Evolutionary conservation across 2,329 filamentous ascomycete genomes (phyloP), one percentile per base, ranked within the genome.

Genomic region (Colletotrichum sojae): DNA sequence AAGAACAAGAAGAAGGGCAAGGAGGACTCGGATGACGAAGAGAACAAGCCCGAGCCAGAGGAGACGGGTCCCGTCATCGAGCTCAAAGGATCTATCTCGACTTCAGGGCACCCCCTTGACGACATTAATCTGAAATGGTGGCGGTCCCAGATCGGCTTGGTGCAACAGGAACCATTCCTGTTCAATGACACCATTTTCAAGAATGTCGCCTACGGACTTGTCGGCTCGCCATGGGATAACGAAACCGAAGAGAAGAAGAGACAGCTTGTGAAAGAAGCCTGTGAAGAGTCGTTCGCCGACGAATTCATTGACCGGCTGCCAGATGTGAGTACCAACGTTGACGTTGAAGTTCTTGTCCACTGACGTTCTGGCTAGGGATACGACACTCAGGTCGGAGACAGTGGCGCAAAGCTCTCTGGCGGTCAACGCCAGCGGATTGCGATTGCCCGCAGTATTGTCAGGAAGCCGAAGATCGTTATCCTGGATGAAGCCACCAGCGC

Each of bases 371-470:
- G 8, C 18, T 10, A 92, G 82, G 88, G 89, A 1, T 95, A 95
- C 75, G 86, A 91, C 5, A 94, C 93, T 0, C 80, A 87, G 9
- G 93, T 96, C 1, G 67, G 67, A 12, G 67, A 70, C 40, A 58
- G 57, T 15, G 92, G 94, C 5, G 91, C 92, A 55, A 94, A 93
- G 76, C 82, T 97, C 1, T 94, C 91, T 12, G 92, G 93, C n/a
- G 94, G 94, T 1, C 94, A 97, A 77, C 88, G 93, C n/a, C 94
- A 97, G 77, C 88, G 94, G 5, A 86, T 97, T 25, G 92, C 92
- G 2, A 94, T 94, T 70, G 92, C 92, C 1, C 85, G 93, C 36
- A 91, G 90, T 46, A 93, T 95, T 69, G 86, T 95, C 54, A 89
- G 91, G 67, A 85, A 91, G 69, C 92, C 93, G 0, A 85, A 86